Conservation (phyloP, 2,329 filamentous ascomycete genomes). For the Epichloe glyceriae region DNA sequence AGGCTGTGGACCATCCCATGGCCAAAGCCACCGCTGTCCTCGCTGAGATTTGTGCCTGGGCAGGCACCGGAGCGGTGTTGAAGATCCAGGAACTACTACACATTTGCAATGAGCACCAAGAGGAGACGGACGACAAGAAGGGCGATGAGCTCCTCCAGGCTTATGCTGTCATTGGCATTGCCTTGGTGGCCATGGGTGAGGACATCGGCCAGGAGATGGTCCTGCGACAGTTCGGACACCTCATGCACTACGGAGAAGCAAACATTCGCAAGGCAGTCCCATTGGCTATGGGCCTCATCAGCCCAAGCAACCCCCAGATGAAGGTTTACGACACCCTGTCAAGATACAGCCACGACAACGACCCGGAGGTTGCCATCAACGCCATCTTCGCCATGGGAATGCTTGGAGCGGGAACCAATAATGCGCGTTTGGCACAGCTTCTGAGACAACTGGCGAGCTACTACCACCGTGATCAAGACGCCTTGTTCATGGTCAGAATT, state of each 20-base stretch:
- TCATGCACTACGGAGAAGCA: conserved; percentile 98
- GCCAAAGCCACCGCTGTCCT: conserved; percentile 90
- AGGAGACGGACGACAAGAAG: conserved; percentile 89
- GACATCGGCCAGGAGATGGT: conserved; percentile 99
- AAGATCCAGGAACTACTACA: conserved; percentile 96
- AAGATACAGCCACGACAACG: conserved; percentile 95
- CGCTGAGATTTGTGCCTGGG: conserved; percentile 95
- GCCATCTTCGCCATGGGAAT: conserved; percentile 99
- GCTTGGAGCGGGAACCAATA: conserved; percentile 92
- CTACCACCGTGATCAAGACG: conserved; percentile 93
- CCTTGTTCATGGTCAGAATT: conserved; percentile 97
- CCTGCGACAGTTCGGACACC: conserved; percentile 86
- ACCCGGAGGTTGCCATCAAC: conserved; percentile 95
- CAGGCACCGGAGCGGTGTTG: conserved; percentile 88
- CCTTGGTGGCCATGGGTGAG: conserved; percentile 93
- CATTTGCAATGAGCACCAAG: conserved; percentile 95
- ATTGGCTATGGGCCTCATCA: conserved; percentile 90
- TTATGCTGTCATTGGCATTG: conserved; percentile 89
- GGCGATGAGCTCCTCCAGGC: conserved; percentile 90
- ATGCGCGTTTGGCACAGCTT: conserved; percentile 87
- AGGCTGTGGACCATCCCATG: conserved; percentile 94
- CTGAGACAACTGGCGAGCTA: conserved; percentile 92
- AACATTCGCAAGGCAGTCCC: conserved; percentile 96
- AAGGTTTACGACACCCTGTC: conserved; percentile 98
- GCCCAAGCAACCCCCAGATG: conserved; percentile 98